These are phyloP conservation scores for Xylariales sp. DNA, from an alignment of 2,329 filamentous ascomycete genomes.

Conservation along the genomic window DNA sequence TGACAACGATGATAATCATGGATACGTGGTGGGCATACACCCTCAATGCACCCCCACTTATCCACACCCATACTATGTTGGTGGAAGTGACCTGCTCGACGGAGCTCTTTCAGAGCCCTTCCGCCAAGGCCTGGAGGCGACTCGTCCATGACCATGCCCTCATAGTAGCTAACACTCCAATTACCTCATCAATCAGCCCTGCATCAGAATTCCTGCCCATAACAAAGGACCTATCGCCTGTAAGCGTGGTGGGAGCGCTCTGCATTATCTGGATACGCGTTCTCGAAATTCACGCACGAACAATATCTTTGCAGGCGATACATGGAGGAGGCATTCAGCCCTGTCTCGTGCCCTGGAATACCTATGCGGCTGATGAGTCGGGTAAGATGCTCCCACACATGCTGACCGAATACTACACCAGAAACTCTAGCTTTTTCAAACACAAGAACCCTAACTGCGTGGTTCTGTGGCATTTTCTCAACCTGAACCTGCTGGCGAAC, in stretches of 20 bases:
- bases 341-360: neutral
- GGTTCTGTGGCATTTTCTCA: too few relatives aligned
- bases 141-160: too few relatives aligned
- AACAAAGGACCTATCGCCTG: too few relatives aligned
- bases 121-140: neutral
- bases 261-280: too few relatives aligned
- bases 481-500: too few relatives aligned
- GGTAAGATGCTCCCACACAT: neutral
- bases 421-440: neutral
- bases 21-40: neutral
- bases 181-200: too few relatives aligned
- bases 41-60: neutral
- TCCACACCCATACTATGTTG: neutral
- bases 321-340: too few relatives aligned
- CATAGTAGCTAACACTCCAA: too few relatives aligned
- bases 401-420: neutral
- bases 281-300: too few relatives aligned
- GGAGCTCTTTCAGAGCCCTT: neutral
- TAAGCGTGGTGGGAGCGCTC: too few relatives aligned
- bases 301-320: too few relatives aligned
- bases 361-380: neutral
- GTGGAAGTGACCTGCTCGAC: neutral
- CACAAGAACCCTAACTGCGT: neutral
- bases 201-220: too few relatives aligned
- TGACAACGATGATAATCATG: neutral